phyloP scores from a whole-genome alignment of 2,329 filamentous ascomycete species.

The Drechslerella dactyloides region DNA sequence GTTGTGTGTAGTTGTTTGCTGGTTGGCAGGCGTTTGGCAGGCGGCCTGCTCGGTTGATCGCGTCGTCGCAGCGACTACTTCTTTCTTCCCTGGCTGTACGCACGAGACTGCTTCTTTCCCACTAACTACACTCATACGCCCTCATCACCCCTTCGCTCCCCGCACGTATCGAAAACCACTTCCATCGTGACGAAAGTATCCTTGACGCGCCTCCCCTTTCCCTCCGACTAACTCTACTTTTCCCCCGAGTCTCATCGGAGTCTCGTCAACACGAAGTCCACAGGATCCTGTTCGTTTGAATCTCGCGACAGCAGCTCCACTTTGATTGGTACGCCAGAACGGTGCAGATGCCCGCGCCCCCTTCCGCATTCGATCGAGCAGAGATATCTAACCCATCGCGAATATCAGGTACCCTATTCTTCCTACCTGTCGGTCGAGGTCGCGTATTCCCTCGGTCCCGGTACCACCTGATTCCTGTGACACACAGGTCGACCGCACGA shows the following conservation, averaged over 20 bases:
- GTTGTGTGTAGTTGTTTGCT: slow-evolving; percentile 34
- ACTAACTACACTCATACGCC: neutral
- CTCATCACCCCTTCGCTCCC: slow-evolving; percentile 1
- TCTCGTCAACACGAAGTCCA: neutral
- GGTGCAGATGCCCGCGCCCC: neutral
- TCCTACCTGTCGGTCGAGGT: slow-evolving; percentile 13
- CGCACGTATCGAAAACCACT: neutral
- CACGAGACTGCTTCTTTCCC: slow-evolving; percentile 5
- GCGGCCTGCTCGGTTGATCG: slow-evolving; percentile 24
- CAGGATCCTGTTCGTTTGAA: neutral
- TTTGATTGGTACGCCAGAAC: slow-evolving; percentile 1
- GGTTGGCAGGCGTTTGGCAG: slow-evolving; percentile 34
- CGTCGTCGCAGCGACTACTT: slow-evolving; percentile 41
- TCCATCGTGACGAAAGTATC: neutral
- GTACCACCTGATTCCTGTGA: slow-evolving; percentile 10
- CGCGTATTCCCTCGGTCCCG: slow-evolving; percentile 10
- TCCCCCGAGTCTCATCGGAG: neutral
- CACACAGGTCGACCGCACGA: slow-evolving; percentile 21
- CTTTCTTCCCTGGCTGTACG: neutral
- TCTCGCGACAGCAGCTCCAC: neutral
- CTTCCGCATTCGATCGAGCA: neutral
- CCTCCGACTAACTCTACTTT: neutral
- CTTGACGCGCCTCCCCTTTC: neutral
- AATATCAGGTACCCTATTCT: neutral
- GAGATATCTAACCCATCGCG: slow-evolving; percentile 2